These are phyloP conservation scores for Carallia brachiata DNA, from an alignment of 345 rosid genomes.

Conservation along the genomic window DNA sequence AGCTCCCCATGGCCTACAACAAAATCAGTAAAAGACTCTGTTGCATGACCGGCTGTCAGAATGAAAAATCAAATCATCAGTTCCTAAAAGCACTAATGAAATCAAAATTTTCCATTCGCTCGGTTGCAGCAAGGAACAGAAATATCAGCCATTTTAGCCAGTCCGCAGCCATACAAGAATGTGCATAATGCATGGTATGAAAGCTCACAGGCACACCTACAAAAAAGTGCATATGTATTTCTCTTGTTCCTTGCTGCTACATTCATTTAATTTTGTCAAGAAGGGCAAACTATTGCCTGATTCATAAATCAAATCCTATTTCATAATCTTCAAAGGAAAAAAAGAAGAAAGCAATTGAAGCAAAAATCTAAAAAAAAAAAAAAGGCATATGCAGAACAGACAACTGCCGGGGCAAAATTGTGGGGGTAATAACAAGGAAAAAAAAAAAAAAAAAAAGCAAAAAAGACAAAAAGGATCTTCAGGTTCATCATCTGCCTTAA, in stretches of 20 bases:
- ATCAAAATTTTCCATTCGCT: not conserved
- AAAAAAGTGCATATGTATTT: not conserved
- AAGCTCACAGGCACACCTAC: too few species aligned
- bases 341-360: not conserved
- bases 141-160: not conserved
- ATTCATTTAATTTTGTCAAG: not conserved
- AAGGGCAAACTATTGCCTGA: not conserved
- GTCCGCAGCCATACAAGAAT: not conserved
- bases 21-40: slow-evolving; percentile 93
- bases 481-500: too few species aligned
- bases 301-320: not conserved
- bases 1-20: slow-evolving; percentile 96
- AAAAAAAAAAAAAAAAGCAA: not conserved
- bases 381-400: not conserved
- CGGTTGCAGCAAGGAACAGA: not conserved
- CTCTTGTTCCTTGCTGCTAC: not conserved
- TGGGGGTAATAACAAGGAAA: too few species aligned
- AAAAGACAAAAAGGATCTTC: not conserved
- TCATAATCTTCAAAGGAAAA: not conserved
- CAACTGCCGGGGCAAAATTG: not conserved
- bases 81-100: not conserved
- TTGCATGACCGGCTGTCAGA: slow-evolving; percentile 78
- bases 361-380: not conserved
- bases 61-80: too few species aligned
- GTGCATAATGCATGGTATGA: too few species aligned